phyloP scores from a whole-genome alignment of 1,284 basidiomycete species.

The Phaffia rhodozyma region DNA sequence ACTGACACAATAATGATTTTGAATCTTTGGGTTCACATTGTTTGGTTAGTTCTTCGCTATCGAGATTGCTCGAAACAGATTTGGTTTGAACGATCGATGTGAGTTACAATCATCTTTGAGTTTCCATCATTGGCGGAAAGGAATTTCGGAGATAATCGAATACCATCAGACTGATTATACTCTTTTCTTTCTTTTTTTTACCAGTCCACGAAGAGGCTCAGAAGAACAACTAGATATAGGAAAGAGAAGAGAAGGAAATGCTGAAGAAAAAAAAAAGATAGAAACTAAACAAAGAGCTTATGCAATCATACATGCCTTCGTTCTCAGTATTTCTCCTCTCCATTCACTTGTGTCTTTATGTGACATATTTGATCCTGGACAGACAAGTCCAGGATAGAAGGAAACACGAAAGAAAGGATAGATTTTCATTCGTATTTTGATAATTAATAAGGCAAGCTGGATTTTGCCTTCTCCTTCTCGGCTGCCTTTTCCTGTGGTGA shows the following conservation, averaged over 20 bases:
- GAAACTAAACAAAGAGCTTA: neutral
- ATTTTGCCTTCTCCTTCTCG: slow-evolving; percentile 2
- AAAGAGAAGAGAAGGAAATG: neutral
- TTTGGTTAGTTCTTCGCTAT: slow-evolving; percentile 70
- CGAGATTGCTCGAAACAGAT: slow-evolving; percentile 86
- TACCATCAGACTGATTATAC: neutral
- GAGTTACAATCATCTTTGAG: neutral
- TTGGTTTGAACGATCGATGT: slow-evolving; percentile 71
- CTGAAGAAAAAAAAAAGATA: neutral
- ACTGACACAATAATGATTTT: neutral
- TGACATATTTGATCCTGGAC: neutral
- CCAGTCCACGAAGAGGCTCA: neutral
- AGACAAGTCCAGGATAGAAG: neutral
- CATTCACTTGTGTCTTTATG: neutral
- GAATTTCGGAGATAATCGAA: neutral
- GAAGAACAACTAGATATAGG: neutral
- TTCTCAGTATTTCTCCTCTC: neutral
- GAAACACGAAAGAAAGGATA: neutral
- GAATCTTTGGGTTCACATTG: neutral
- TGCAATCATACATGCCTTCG: neutral
- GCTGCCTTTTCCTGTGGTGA: neutral
- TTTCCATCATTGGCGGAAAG: too few relatives aligned
- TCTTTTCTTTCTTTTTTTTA: neutral
- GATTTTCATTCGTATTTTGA: neutral
- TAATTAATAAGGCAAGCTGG: neutral